These are phyloP conservation scores for Helicostylum pulchrum DNA, from an alignment of 192 early-diverging fungal species.

Conservation along the genomic window DNA sequence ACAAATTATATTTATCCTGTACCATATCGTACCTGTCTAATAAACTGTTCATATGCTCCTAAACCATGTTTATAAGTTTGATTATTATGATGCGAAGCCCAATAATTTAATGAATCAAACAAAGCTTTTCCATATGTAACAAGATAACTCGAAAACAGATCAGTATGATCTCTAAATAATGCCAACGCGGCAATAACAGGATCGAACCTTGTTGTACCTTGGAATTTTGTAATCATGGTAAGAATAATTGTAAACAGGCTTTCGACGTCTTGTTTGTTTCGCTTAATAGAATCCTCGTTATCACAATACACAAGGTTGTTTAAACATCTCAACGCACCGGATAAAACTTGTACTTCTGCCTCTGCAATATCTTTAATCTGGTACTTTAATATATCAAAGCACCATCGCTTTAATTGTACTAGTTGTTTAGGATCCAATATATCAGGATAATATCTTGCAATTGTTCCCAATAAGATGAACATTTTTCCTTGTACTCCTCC, in stretches of 20 bases:
- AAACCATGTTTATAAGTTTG: slow-evolving; percentile 35
- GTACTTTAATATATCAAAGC: slow-evolving; percentile 24
- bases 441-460: slow-evolving; percentile 38
- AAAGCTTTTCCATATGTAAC: slow-evolving; percentile 32
- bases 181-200: slow-evolving; percentile 33
- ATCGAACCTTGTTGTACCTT: not conserved
- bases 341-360: not conserved
- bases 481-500: slow-evolving; percentile 38
- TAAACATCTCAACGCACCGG: not conserved
- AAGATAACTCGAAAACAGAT: slow-evolving; percentile 32
- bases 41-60: slow-evolving; percentile 35
- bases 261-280: not conserved
- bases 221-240: not conserved
- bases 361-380: slow-evolving; percentile 32
- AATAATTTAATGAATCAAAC: slow-evolving; percentile 23
- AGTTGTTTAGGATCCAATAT: not conserved
- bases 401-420: slow-evolving; percentile 14
- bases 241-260: slow-evolving; percentile 12
- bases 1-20: not conserved
- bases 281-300: slow-evolving; percentile 30
- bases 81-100: slow-evolving; percentile 35
- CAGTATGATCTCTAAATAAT: slow-evolving; percentile 35
- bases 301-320: slow-evolving; percentile 28
- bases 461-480: slow-evolving; percentile 41
- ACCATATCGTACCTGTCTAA: slow-evolving; percentile 27